These are phyloP conservation scores for Fraxinus americana DNA, from an alignment of 257 asterid species.

Conservation along the genomic window DNA sequence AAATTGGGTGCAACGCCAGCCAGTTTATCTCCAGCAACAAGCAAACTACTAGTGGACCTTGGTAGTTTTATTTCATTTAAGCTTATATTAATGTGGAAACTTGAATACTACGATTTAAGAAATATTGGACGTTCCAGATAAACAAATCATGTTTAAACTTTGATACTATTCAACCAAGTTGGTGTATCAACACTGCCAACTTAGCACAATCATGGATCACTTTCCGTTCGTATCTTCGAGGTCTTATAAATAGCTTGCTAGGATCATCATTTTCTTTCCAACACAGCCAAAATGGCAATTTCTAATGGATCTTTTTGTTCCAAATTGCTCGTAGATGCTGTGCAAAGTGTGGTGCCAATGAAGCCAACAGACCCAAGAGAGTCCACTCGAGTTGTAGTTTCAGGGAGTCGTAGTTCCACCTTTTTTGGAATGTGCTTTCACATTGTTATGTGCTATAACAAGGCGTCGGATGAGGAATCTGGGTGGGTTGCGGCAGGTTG, in stretches of 20 bases:
- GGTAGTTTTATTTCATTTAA: not conserved
- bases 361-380: slow-evolving; percentile 57
- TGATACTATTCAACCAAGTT: not conserved
- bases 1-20: not conserved
- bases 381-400: slow-evolving; percentile 18
- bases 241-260: not conserved
- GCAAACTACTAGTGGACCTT: not conserved
- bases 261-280: not conserved
- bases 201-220: not conserved
- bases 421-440: slow-evolving; percentile 42
- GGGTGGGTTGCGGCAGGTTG: slow-evolving; percentile 63
- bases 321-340: slow-evolving; percentile 41
- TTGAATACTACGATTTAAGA: too few species aligned
- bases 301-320: slow-evolving; percentile 6
- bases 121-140: not conserved
- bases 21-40: not conserved
- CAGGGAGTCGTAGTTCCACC: not conserved
- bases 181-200: not conserved
- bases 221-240: not conserved
- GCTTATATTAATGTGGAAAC: not conserved
- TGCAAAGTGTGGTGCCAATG: slow-evolving; percentile 56
- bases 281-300: slow-evolving; percentile 26
- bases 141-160: not conserved
- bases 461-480: slow-evolving; percentile 37
- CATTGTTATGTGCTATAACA: slow-evolving; percentile 49